Evolutionary conservation across 2,329 filamentous ascomycete genomes (phyloP).

Genomic region (Diaporthe batatas): DNA sequence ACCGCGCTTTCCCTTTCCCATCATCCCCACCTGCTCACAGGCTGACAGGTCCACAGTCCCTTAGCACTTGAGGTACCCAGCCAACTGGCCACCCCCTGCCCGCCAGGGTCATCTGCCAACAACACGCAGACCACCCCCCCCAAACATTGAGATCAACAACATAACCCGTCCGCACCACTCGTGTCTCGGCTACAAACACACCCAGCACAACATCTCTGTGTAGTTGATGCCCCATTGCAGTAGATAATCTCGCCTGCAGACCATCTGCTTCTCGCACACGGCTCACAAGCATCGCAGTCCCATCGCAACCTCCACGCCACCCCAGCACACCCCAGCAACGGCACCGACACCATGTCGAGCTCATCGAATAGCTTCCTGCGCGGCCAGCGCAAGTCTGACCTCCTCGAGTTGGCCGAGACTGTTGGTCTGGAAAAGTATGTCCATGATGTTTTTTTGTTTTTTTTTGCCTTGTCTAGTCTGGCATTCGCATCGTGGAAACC

Average conservation of each 20-base stretch:
- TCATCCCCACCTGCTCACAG: conserved; percentile 10
- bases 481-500: too few relatives aligned
- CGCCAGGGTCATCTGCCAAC: conserved; percentile 30
- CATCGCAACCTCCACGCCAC: conserved; percentile 48
- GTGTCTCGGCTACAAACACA: conserved; percentile 23
- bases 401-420: conserved; percentile 79
- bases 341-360: conserved; percentile 66
- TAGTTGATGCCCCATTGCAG: conserved; percentile 35
- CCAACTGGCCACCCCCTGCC: conserved; percentile 15
- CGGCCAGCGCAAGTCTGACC: conserved; percentile 84
- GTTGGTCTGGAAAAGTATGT: conserved; percentile 81
- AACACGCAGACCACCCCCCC: conserved; percentile 17
- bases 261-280: conserved; percentile 27
- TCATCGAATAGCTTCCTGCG: conserved; percentile 78
- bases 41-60: conserved; percentile 3
- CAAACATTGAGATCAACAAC: conserved; percentile 36
- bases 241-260: conserved; percentile 13
- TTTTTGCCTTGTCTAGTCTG: neutral
- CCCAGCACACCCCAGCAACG: conserved; percentile 43
- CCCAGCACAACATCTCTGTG: conserved; percentile 7
- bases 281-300: conserved; percentile 46
- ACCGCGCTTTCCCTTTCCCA: conserved; percentile 12
- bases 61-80: conserved; percentile 10
- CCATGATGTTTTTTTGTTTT: neutral
- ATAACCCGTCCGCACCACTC: conserved; percentile 29